phyloP scores from a whole-genome alignment of 495 filamentous ascomycete species.

The Lasiosphaeria hispida region DNA sequence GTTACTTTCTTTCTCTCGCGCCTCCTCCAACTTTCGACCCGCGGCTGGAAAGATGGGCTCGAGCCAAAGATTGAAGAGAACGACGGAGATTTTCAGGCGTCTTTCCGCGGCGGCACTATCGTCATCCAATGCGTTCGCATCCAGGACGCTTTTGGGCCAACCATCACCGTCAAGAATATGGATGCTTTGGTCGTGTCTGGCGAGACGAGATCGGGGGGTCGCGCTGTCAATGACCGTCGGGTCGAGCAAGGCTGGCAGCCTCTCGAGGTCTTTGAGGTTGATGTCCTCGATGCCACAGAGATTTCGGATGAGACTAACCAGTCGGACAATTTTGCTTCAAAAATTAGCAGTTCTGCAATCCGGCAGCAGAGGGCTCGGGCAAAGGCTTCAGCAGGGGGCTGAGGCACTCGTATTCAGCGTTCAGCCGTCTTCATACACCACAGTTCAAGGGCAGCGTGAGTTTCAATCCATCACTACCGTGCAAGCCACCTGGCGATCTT shows the following conservation, averaged over 20 bases:
- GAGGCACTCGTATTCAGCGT: neutral
- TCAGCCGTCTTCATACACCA: neutral
- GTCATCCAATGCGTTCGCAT: slow-evolving; percentile 76
- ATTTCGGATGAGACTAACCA: slow-evolving; percentile 36
- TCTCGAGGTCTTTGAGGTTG: slow-evolving; percentile 86
- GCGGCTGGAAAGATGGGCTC: slow-evolving; percentile 35
- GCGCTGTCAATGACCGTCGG: slow-evolving; percentile 78
- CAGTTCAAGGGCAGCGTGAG: neutral
- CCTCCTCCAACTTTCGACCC: slow-evolving; percentile 56
- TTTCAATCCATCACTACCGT: no score
- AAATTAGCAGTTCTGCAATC: slow-evolving; percentile 83
- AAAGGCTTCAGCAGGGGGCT: neutral
- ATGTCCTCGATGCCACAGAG: slow-evolving; percentile 74
- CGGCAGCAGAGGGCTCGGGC: slow-evolving; percentile 43
- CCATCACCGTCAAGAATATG: slow-evolving; percentile 76
- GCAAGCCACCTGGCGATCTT: no score
- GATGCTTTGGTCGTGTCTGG: slow-evolving; percentile 82
- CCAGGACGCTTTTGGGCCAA: slow-evolving; percentile 86
- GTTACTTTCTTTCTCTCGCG: slow-evolving; percentile 69
- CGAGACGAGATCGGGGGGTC: slow-evolving; percentile 82
- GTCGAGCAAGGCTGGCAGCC: slow-evolving; percentile 71
- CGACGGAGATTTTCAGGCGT: slow-evolving; percentile 40
- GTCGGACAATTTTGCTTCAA: slow-evolving; percentile 65
- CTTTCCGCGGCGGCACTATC: slow-evolving; percentile 43
- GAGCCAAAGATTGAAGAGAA: slow-evolving; percentile 23